A percentile compares a stretch with the other conserved stretches of the same genome.
Evolutionary conservation across 2,329 filamentous ascomycete species (phyloP).

Genomic region (Colletotrichum truncatum): DNA sequence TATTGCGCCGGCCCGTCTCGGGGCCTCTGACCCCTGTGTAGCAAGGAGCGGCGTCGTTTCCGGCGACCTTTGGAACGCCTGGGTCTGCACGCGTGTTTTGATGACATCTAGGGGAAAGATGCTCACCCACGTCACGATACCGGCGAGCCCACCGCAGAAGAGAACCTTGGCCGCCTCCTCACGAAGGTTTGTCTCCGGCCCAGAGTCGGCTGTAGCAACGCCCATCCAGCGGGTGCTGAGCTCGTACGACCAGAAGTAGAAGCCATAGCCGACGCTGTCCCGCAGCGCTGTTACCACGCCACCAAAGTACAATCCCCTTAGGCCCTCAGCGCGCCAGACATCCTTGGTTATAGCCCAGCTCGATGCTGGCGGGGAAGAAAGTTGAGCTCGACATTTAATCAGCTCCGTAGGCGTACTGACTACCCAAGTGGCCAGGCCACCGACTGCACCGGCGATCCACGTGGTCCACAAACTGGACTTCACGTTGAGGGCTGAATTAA

Average conservation of each 20-base stretch:
- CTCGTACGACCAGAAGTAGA: constrained; percentile 97
- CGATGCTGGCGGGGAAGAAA: constrained; percentile 59
- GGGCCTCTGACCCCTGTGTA: constrained; percentile 30
- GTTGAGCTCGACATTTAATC: constrained; percentile 87
- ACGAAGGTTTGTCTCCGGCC: constrained; percentile 36
- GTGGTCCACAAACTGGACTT: constrained; percentile 68
- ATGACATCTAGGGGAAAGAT: constrained; percentile 93
- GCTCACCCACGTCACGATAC: constrained; percentile 87
- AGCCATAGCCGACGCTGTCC: constrained; percentile 93
- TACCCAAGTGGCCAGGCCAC: constrained; percentile 85
- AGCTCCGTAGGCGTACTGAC: constrained; percentile 91
- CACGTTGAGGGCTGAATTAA: constrained; percentile 53
- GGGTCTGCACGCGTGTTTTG: constrained; percentile 91
- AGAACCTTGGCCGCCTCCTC: constrained; percentile 71
- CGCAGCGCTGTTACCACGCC: constrained; percentile 83
- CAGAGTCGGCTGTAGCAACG: constrained; percentile 33
- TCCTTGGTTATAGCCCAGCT: constrained; percentile 72
- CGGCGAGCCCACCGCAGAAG: constrained; percentile 86
- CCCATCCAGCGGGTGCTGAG: constrained; percentile 70
- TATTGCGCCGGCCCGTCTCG: constrained; percentile 60
- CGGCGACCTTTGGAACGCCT: constrained; percentile 49
- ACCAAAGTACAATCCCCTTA: constrained; percentile 82
- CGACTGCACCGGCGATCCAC: constrained; percentile 82
- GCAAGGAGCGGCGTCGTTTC: constrained; percentile 44
- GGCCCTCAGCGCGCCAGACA: constrained; percentile 64